phyloP scores from a whole-genome alignment of 2,329 filamentous ascomycete genomes.

The Biscogniauxia mediterranea region DNA sequence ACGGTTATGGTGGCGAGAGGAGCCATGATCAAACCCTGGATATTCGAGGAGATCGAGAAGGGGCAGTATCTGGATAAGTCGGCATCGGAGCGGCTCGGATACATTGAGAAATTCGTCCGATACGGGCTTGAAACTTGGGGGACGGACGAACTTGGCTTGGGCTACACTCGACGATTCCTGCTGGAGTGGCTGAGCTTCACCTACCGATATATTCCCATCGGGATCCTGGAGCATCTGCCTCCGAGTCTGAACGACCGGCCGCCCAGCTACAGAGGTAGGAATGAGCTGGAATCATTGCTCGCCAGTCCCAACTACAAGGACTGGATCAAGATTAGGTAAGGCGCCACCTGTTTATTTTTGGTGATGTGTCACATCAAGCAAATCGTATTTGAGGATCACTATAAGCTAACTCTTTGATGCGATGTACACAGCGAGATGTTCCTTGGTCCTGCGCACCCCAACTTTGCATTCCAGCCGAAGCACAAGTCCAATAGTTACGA shows the following conservation, averaged over 20 bases:
- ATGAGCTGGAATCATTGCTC: slow-evolving; percentile 92
- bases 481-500: slow-evolving; percentile 94
- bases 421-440: slow-evolving; percentile 80
- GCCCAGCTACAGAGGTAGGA: slow-evolving; percentile 76
- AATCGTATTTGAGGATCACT: not conserved
- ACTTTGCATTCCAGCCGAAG: slow-evolving; percentile 95
- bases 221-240: slow-evolving; percentile 82
- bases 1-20: slow-evolving; percentile 97
- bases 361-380: not conserved
- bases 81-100: slow-evolving; percentile 76
- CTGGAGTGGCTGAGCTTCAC: slow-evolving; percentile 96
- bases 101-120: slow-evolving; percentile 84
- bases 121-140: slow-evolving; percentile 96
- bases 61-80: slow-evolving; percentile 96
- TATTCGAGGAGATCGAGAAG: slow-evolving; percentile 92
- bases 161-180: slow-evolving; percentile 86
- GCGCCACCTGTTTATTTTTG: slow-evolving; percentile 19
- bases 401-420: slow-evolving; percentile 8
- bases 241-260: slow-evolving; percentile 87
- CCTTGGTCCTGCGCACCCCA: slow-evolving; percentile 82
- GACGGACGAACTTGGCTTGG: slow-evolving; percentile 89
- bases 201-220: slow-evolving; percentile 86
- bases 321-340: slow-evolving; percentile 97
- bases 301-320: slow-evolving; percentile 90
- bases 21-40: slow-evolving; percentile 95